These are phyloP conservation scores for Bothia castanella DNA, from an alignment of 1,284 basidiomycete genomes.

Conservation along the genomic window DNA sequence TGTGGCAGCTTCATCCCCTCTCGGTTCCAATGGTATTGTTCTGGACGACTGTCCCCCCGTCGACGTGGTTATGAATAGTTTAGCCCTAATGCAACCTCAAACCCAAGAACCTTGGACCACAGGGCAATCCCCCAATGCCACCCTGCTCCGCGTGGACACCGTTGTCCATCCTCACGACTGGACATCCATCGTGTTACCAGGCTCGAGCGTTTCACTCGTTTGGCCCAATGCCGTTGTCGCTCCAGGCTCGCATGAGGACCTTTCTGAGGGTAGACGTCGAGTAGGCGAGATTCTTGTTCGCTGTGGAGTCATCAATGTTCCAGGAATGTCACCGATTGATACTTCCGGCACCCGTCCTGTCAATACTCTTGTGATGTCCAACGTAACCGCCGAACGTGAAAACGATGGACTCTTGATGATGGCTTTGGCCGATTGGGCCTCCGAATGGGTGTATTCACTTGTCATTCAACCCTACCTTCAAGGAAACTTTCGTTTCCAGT, in stretches of 20 bases:
- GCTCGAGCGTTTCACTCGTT: background rate
- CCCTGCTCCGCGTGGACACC: background rate
- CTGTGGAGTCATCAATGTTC: constrained; percentile 20
- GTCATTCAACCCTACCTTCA: constrained; percentile 24
- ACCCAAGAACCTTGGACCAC: background rate
- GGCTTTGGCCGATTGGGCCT: constrained; percentile 29
- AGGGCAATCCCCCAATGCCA: background rate
- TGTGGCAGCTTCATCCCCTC: constrained; percentile 12
- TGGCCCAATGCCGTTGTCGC: background rate
- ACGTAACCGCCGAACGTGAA: background rate
- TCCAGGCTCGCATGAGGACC: constrained; percentile 2
- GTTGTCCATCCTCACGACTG: background rate
- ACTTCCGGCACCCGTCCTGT: background rate
- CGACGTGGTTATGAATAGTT: constrained; percentile 3
- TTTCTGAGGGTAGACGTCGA: constrained; percentile 21
- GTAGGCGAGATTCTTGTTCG: constrained; percentile 26
- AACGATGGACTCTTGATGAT: constrained; percentile 8
- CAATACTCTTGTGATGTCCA: background rate
- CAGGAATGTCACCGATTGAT: constrained; percentile 1
- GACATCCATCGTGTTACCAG: constrained; percentile 2
- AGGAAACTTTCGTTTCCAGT: constrained; percentile 25
- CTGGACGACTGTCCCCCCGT: constrained; percentile 1
- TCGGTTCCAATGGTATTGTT: constrained; percentile 5
- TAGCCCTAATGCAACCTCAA: constrained; percentile 11
- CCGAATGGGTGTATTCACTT: constrained; percentile 27